Evolutionary conservation across 2,329 filamentous ascomycete species (phyloP).

Genomic region (Fusarium armeniacum): DNA sequence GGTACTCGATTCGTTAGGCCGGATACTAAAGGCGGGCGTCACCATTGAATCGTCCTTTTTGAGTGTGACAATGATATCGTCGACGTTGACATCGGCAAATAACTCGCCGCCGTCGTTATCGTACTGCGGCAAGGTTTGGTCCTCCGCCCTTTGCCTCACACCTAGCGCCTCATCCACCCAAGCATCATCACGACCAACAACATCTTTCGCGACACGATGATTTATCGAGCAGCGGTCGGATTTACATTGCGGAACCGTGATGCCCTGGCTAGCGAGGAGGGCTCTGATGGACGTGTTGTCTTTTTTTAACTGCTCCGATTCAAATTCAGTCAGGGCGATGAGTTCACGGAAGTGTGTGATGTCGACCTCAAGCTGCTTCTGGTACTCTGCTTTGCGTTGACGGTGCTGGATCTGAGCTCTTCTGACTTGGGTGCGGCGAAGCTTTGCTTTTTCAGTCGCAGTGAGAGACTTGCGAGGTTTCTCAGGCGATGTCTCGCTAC

Average conservation of each 20-base stretch:
- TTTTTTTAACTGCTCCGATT: conserved; percentile 54
- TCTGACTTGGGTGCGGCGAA: conserved; percentile 66
- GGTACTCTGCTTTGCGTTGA: conserved; percentile 69
- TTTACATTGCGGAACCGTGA: conserved; percentile 34
- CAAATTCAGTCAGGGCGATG: conserved; percentile 60
- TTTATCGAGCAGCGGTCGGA: conserved; percentile 19
- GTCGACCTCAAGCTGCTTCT: conserved; percentile 67
- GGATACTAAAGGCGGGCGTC: conserved; percentile 61
- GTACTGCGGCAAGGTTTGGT: conserved; percentile 6
- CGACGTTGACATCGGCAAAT: conserved; percentile 55
- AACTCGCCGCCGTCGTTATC: conserved; percentile 44
- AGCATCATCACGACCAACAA: conserved; percentile 26
- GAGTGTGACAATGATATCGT: conserved; percentile 59
- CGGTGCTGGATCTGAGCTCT: conserved; percentile 69
- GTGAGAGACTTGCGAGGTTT: conserved; percentile 41
- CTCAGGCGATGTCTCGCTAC: conserved; percentile 30
- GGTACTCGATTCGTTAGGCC: conserved; percentile 46
- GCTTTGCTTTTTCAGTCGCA: conserved; percentile 59
- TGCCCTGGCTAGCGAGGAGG: conserved; percentile 51
- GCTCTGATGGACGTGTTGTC: conserved; percentile 62
- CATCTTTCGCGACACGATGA: conserved; percentile 1
- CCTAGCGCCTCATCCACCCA: conserved; percentile 43
- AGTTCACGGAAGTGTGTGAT: conserved; percentile 62
- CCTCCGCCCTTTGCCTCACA: conserved; percentile 1
- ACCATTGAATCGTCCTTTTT: conserved; percentile 58